These are phyloP conservation scores for Talaromyces sp. DNA, from an alignment of 2,329 filamentous ascomycete species.

Conservation along the genomic window DNA sequence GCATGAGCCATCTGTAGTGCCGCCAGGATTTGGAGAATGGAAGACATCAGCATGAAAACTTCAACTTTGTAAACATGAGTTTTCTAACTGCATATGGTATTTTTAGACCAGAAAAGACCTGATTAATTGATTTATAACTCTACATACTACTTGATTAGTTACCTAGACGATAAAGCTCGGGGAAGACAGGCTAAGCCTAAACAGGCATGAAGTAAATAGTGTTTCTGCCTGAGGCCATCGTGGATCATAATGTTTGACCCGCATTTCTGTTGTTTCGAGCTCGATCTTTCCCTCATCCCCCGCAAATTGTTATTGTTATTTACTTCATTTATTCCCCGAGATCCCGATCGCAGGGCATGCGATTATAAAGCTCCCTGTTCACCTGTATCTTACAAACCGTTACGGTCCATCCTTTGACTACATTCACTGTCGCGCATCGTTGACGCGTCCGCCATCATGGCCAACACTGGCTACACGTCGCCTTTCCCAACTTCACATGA, in stretches of 20 bases:
- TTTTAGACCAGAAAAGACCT: too few species aligned
- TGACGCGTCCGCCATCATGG: conserved; percentile 34
- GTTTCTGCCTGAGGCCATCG: conserved; percentile 21
- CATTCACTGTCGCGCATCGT: not conserved
- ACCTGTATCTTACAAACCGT: not conserved
- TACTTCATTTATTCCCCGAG: not conserved
- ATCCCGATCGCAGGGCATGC: not conserved
- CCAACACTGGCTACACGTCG: conserved; percentile 40
- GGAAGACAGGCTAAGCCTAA: conserved; percentile 16
- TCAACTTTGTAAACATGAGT: too few species aligned
- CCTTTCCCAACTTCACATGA: conserved; percentile 46
- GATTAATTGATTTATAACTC: too few species aligned
- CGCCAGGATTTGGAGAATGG: conserved; percentile 26
- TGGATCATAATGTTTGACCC: conserved; percentile 3
- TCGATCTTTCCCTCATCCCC: conserved; percentile 4
- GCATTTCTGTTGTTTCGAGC: conserved; percentile 6
- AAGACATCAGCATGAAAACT: conserved; percentile 6
- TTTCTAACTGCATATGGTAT: not conserved
- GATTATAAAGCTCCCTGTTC: not conserved
- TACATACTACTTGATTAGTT: too few species aligned
- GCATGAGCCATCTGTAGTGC: conserved; percentile 21
- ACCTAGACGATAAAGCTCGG: too few species aligned
- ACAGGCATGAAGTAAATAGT: conserved; percentile 22
- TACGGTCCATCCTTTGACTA: not conserved
- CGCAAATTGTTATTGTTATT: conserved; percentile 24